Conservation (phyloP, 2,329 filamentous ascomycete species). For the Paramyrothecium roridum region DNA sequence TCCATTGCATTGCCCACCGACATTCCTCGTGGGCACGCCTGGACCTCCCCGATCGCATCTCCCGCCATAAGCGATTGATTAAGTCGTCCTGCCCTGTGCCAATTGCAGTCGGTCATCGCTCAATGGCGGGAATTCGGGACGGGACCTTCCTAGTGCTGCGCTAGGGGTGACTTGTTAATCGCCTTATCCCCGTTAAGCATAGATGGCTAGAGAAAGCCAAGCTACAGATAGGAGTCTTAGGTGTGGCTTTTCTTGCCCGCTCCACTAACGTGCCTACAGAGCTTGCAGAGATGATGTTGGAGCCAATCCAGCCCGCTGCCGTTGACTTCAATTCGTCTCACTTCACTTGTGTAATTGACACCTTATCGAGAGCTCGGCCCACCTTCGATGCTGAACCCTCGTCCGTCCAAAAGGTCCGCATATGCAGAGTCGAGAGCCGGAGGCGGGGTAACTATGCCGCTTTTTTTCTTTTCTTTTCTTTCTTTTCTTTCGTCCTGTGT, state of each 20-base stretch:
- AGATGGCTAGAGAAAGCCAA: neutral
- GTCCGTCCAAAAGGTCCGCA: neutral
- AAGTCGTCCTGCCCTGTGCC: neutral
- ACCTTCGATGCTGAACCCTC: neutral
- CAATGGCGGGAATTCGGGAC: neutral
- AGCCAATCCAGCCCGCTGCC: too few relatives aligned
- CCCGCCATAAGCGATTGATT: too few relatives aligned
- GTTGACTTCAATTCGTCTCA: too few relatives aligned
- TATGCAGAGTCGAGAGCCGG: neutral
- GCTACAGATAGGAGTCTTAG: neutral
- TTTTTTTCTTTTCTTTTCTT: neutral
- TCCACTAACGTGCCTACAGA: neutral
- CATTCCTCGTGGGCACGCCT: too few relatives aligned
- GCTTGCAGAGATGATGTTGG: neutral
- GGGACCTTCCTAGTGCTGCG: neutral
- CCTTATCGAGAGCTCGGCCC: neutral
- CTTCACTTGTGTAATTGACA: too few relatives aligned
- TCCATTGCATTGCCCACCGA: too few relatives aligned
- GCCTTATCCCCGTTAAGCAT: neutral
- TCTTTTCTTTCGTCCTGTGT: neutral
- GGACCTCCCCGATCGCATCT: too few relatives aligned
- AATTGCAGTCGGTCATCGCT: neutral
- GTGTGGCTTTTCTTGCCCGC: neutral
- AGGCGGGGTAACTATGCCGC: neutral
- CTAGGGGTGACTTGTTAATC: neutral